Percentiles rank a stretch among this genome's conserved stretches.
Evolutionary conservation across 1,284 basidiomycete genomes (phyloP).

Genomic region (Rhodotorula sp.): DNA sequence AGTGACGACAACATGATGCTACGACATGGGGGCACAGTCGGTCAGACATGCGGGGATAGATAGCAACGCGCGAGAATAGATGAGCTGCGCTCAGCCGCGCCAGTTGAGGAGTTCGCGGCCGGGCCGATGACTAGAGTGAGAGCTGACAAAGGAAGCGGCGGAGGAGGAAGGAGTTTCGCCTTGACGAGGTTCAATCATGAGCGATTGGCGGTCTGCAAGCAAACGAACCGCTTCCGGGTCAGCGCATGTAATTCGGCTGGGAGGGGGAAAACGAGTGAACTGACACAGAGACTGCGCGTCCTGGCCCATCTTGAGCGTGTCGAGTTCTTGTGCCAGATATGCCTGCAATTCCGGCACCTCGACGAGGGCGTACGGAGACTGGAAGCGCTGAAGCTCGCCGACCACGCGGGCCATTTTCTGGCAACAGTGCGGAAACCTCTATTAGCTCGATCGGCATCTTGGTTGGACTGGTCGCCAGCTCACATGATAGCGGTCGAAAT

Average conservation of each 20-base stretch:
- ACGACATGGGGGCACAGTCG: too few species aligned
- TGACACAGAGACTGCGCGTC: slow-evolving; percentile 35
- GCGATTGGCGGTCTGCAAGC: slow-evolving; percentile 33
- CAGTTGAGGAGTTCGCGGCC: slow-evolving; percentile 19
- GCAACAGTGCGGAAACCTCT: neutral
- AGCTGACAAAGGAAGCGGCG: slow-evolving; percentile 8
- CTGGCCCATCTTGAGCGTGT: slow-evolving; percentile 30
- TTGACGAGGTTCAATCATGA: slow-evolving; percentile 32
- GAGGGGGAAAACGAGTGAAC: neutral
- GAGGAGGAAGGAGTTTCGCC: neutral
- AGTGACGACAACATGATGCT: neutral
- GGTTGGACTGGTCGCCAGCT: slow-evolving; percentile 40
- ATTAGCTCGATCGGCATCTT: neutral
- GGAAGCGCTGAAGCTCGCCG: slow-evolving; percentile 88
- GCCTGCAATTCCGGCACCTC: slow-evolving; percentile 79
- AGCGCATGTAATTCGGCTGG: neutral
- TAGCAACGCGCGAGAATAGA: neutral
- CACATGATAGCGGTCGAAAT: slow-evolving; percentile 82
- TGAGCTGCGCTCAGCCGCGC: neutral
- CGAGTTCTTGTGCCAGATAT: slow-evolving; percentile 56
- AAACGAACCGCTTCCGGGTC: neutral
- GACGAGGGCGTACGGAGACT: slow-evolving; percentile 75
- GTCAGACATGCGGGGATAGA: too few species aligned
- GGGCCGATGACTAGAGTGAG: neutral
- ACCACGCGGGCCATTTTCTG: slow-evolving; percentile 82